Percentiles rank a stretch among this genome's conserved stretches.
phyloP scores from a whole-genome alignment of 768 basidiomycete genomes.

The Phaeotremella skinneri region DNA sequence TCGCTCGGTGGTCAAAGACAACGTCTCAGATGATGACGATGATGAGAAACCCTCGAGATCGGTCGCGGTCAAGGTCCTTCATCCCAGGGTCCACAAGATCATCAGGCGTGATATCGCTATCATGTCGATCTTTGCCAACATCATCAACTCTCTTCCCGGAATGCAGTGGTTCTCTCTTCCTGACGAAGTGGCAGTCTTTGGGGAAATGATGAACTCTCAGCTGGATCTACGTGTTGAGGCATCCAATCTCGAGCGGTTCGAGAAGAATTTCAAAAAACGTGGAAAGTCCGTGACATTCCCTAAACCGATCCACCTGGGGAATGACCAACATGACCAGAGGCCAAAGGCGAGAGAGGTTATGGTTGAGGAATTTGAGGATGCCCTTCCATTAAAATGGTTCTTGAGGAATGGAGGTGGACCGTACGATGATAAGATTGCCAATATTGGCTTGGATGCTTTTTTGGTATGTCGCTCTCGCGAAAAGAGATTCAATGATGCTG shows the following conservation, averaged over 20 bases:
- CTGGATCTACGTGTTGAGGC: constrained; percentile 88
- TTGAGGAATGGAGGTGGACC: constrained; percentile 87
- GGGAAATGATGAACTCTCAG: constrained; percentile 93
- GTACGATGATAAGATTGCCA: constrained; percentile 83
- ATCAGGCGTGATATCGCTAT: constrained; percentile 89
- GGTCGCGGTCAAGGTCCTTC: constrained; percentile 94
- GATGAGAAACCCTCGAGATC: constrained; percentile 57
- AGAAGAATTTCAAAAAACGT: constrained; percentile 71
- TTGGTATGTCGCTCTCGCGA: constrained; percentile 61
- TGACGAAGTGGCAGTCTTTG: constrained; percentile 92
- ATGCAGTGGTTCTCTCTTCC: constrained; percentile 96
- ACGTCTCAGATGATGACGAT: constrained; percentile 48
- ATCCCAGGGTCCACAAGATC: constrained; percentile 76
- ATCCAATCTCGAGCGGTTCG: constrained; percentile 78
- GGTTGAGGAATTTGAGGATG: constrained; percentile 91
- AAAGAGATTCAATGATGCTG: not conserved
- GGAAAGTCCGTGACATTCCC: constrained; percentile 87
- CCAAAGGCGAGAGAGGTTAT: constrained; percentile 60
- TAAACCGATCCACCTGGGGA: constrained; percentile 66
- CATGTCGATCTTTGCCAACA: constrained; percentile 85
- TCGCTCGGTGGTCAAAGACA: constrained; percentile 65
- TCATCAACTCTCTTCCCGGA: constrained; percentile 76
- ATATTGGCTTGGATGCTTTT: constrained; percentile 90
- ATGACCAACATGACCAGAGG: constrained; percentile 55
- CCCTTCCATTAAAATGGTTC: constrained; percentile 82